Conservation (phyloP, 495 filamentous ascomycete species). For the Eremomyces bilateralis region DNA sequence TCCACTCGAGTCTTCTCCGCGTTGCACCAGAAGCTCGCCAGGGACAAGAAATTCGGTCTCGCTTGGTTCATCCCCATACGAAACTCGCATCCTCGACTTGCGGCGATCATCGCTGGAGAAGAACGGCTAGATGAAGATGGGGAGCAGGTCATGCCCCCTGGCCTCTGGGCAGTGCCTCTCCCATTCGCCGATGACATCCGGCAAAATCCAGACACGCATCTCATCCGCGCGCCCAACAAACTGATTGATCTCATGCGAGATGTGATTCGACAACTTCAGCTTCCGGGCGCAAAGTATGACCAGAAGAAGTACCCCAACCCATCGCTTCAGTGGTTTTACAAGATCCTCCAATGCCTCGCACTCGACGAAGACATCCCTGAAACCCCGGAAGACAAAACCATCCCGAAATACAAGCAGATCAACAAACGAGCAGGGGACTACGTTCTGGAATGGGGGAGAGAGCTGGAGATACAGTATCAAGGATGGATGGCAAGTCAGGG, state of each 20-base stretch:
- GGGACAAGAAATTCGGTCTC: constrained; percentile 54
- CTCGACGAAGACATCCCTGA: constrained; percentile 82
- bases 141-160: constrained; percentile 52
- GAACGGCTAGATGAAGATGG: constrained; percentile 43
- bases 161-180: constrained; percentile 72
- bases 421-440: constrained; percentile 66
- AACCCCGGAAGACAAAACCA: constrained; percentile 56
- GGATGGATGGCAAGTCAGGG: constrained; percentile 17
- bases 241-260: constrained; percentile 49
- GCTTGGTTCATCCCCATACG: constrained; percentile 75
- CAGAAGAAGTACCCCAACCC: constrained; percentile 84
- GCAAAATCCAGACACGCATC: constrained; percentile 41
- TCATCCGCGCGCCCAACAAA: constrained; percentile 1
- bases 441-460: constrained; percentile 53
- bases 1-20: constrained; percentile 86
- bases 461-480: constrained; percentile 32
- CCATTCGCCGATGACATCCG: constrained; percentile 87
- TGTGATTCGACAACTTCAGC: constrained; percentile 67
- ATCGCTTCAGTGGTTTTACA: constrained; percentile 91
- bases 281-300: constrained; percentile 68
- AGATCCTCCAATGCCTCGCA: constrained; percentile 77
- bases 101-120: constrained; percentile 56
- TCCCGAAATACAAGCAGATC: constrained; percentile 66
- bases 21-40: constrained; percentile 65
- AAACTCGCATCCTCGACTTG: constrained; percentile 56